Conservation (phyloP, 495 filamentous ascomycete genomes). For the Penicillium argentinense region DNA sequence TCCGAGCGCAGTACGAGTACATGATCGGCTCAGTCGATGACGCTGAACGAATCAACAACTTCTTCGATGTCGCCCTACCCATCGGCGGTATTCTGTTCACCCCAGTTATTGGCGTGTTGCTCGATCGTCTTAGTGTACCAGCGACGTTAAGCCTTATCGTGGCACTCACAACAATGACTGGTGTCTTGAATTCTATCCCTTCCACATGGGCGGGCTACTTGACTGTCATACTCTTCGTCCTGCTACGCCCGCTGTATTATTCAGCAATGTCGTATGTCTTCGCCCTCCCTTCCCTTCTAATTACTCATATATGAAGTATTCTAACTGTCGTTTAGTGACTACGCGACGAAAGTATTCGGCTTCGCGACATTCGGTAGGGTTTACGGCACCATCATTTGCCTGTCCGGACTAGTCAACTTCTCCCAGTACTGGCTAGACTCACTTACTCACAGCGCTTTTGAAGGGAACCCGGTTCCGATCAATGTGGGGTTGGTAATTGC, state of each 20-base stretch:
- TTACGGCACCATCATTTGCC: conserved; percentile 87
- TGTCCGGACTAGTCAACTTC: conserved; percentile 84
- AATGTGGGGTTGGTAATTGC: conserved; percentile 65
- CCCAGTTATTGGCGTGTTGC: conserved; percentile 79
- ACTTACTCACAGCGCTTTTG: conserved; percentile 70
- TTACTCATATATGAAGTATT: neutral
- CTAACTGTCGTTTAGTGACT: conserved; percentile 59
- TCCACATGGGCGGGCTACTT: conserved; percentile 70
- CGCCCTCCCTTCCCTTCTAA: neutral
- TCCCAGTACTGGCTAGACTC: conserved; percentile 78
- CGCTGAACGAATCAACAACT: conserved; percentile 71
- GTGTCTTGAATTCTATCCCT: conserved; percentile 74
- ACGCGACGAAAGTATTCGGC: conserved; percentile 91
- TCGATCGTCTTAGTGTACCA: conserved; percentile 69
- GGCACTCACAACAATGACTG: conserved; percentile 69
- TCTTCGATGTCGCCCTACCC: conserved; percentile 91
- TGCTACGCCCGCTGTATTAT: conserved; percentile 51
- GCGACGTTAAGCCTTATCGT: conserved; percentile 71
- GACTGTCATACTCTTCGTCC: conserved; percentile 73
- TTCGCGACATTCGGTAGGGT: conserved; percentile 92
- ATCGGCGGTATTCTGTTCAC: conserved; percentile 79
- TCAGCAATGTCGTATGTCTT: conserved; percentile 53
- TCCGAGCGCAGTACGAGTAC: conserved; percentile 78
- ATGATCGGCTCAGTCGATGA: conserved; percentile 60
- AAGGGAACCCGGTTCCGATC: conserved; percentile 73